Conservation (phyloP, 2,329 filamentous ascomycete genomes). For the Arthrocladium fulminans region DNA sequence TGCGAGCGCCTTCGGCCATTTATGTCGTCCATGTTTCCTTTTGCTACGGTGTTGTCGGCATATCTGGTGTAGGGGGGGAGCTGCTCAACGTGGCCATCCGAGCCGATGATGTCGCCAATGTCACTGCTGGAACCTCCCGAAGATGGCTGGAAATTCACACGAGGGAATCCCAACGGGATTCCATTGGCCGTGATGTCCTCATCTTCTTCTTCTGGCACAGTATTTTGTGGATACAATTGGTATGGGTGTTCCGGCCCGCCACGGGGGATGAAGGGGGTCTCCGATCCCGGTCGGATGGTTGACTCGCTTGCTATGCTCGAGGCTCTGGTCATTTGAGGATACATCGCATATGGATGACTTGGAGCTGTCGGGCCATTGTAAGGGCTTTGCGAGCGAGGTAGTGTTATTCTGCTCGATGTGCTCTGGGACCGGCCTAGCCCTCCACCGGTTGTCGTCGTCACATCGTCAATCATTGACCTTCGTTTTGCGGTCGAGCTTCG, state of each 20-base stretch:
- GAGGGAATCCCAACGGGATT: conserved; percentile 64
- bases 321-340: conserved; percentile 57
- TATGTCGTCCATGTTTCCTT: conserved; percentile 34
- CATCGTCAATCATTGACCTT: conserved; percentile 19
- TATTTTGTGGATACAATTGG: conserved; percentile 74
- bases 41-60: conserved; percentile 61
- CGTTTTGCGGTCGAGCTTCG: conserved; percentile 5
- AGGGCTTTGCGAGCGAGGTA: conserved; percentile 49
- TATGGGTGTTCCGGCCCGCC: conserved; percentile 72
- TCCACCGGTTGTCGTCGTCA: conserved; percentile 27
- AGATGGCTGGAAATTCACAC: conserved; percentile 57
- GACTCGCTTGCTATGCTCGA: conserved; percentile 64
- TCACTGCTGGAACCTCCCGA: conserved; percentile 74
- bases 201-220: conserved; percentile 50
- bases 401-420: conserved; percentile 37
- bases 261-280: conserved; percentile 51
- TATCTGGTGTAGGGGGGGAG: conserved; percentile 86
- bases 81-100: conserved; percentile 81
- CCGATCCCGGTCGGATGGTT: conserved; percentile 49
- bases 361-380: conserved; percentile 63
- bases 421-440: conserved; percentile 34
- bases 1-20: conserved; percentile 6
- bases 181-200: conserved; percentile 28
- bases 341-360: conserved; percentile 78
- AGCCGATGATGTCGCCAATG: conserved; percentile 74